Base-by-base conservation (phyloP, 495 filamentous ascomycete species). In the Articulospora tetracladia region DNA sequence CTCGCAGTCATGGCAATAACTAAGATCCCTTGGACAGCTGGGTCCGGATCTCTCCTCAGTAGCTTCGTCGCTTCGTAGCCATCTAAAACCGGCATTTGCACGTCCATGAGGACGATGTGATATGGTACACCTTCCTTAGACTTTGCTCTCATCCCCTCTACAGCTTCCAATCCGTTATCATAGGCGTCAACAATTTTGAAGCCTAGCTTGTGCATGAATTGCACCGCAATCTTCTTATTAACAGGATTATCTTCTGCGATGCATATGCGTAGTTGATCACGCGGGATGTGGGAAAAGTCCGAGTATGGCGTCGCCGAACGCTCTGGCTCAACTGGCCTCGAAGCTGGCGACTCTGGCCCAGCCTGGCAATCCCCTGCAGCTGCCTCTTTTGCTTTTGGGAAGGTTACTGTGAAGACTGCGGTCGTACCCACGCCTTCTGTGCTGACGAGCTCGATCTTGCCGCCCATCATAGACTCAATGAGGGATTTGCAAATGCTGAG, bases 1-100 rank as follows among this genome's bases (percentile, higher is more conserved):
- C 84, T 88, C 1, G 92, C 92, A 2, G 92, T 97, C 92, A 97
- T 96, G 36, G 92, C 92, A 59, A 97, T 94, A 55, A 97, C 86
- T 12, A 97, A 77, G 0, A 92, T 83, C 46, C 87, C 83, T 44
- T 88, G 81, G 1, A 97, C 90, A 4, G 79, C 79, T 1, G 88
- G 84, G 49, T 91, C 84, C 0, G 81, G 71, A 71, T 96, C 90
- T 48, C 82, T 81, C 2, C 92, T 85, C 47, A 97, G 83, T 52
- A 89, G 79, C 53, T 87, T 86, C 0, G 92, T 96, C 12, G 91
- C 91, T 68, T 95, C 89, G 72, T 96, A 97, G n/a, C 92, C 92
- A 68, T 96, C 92, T 1, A 96, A 80, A 7, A 92, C 85, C 0
- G 92, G 92, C 92, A 97, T 97, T 75, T 96, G 92, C 28, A 93